A percentile compares a stretch with the other conserved stretches of the same genome.
Evolutionary conservation across 2,329 filamentous ascomycete species (phyloP).

Genomic region (Penicillium sp.): DNA sequence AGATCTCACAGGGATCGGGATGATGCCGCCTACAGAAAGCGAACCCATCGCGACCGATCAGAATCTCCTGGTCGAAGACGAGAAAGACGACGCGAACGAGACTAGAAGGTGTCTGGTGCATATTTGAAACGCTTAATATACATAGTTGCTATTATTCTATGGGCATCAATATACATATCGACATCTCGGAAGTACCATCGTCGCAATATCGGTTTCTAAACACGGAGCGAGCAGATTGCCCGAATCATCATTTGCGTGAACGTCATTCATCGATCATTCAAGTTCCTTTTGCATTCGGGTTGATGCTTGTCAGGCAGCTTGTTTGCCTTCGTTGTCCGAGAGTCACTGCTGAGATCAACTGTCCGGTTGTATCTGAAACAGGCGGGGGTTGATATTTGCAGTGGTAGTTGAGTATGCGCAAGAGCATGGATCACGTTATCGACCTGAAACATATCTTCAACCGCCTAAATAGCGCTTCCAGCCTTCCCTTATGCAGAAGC

Average conservation of each 20-base stretch:
- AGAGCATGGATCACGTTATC: constrained; percentile 14
- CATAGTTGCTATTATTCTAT: neutral
- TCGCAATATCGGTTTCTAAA: neutral
- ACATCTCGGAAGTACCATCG: neutral
- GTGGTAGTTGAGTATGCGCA: neutral
- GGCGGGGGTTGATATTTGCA: neutral
- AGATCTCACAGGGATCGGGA: constrained; percentile 28
- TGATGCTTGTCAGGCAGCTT: neutral
- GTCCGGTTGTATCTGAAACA: neutral
- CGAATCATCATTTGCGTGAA: neutral
- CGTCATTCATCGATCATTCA: constrained; percentile 12
- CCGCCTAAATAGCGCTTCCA: constrained; percentile 74
- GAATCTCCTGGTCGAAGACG: constrained; percentile 13
- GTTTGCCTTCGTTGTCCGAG: neutral
- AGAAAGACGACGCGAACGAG: constrained; percentile 25
- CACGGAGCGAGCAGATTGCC: neutral
- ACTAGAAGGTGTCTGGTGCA: constrained; percentile 5
- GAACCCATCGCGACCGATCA: constrained; percentile 9
- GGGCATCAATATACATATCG: constrained; percentile 1
- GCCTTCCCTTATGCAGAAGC: constrained; percentile 65
- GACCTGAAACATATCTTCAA: constrained; percentile 19
- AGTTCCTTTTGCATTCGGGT: neutral
- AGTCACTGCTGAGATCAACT: neutral
- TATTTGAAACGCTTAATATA: constrained; percentile 1
- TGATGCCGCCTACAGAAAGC: constrained; percentile 19